A percentile compares a stretch with the other conserved stretches of the same genome.
Evolutionary conservation across 768 basidiomycete species (phyloP).

Genomic region (Erythrobasidium yunnanense): DNA sequence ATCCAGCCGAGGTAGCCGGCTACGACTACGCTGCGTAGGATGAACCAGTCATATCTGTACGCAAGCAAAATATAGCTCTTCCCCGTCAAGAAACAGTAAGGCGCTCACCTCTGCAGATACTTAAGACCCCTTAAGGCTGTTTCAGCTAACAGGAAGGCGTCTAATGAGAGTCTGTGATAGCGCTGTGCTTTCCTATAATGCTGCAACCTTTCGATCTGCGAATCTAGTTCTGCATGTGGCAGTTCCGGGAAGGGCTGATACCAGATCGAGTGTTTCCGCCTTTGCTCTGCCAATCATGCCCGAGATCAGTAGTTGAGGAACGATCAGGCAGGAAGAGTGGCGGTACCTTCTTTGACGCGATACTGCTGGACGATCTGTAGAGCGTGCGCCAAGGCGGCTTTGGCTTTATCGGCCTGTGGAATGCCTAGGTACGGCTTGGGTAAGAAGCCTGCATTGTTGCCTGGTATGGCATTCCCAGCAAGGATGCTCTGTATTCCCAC

Average conservation of each 20-base stretch:
- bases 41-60: constrained; percentile 59
- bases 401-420: no score
- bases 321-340: not conserved
- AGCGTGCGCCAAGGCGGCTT: constrained; percentile 54
- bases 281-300: constrained; percentile 48
- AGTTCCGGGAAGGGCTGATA: constrained; percentile 56
- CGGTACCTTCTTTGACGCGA: constrained; percentile 60
- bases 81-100: constrained; percentile 53
- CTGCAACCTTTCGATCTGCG: not conserved
- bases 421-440: constrained; percentile 57
- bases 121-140: constrained; percentile 50
- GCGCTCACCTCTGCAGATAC: constrained; percentile 47
- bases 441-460: constrained; percentile 68
- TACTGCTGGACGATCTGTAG: constrained; percentile 65
- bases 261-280: constrained; percentile 50
- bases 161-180: constrained; percentile 30
- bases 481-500: constrained; percentile 45
- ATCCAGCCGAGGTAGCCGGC: constrained; percentile 69
- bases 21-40: constrained; percentile 60
- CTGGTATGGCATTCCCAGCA: constrained; percentile 63
- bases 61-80: constrained; percentile 57
- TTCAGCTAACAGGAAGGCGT: constrained; percentile 47
- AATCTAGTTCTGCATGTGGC: constrained; percentile 36
- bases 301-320: not conserved
- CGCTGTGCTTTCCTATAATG: not conserved